Percentiles rank a stretch among this genome's conserved stretches.
Conservation (phyloP, 176 grass and related monocot genomes). For the Ensete glaucum region DNA sequence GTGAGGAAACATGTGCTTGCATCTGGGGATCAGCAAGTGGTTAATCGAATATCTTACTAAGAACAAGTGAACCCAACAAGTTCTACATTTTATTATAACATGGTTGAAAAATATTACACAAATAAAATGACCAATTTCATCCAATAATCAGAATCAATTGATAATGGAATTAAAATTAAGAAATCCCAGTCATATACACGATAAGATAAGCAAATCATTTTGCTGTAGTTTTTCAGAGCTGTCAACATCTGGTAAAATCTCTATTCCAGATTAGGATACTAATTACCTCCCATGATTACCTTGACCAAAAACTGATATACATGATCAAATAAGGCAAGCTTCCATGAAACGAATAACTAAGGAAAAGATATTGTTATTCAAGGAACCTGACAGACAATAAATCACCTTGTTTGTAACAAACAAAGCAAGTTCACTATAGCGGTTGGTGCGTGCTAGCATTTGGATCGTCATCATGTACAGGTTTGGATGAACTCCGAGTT, state of each 20-base stretch:
- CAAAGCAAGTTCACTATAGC: conserved; percentile 58
- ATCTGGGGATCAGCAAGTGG: no score
- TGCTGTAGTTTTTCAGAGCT: neutral
- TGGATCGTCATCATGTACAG: conserved; percentile 57
- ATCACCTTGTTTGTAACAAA: conserved; percentile 84
- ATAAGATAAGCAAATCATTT: no score
- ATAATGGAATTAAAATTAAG: neutral
- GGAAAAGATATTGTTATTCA: neutral
- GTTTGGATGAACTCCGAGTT: conserved; percentile 56
- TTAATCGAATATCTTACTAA: neutral
- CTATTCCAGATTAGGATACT: neutral
- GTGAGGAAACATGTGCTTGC: no score
- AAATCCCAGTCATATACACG: neutral
- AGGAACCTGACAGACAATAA: neutral
- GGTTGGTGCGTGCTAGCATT: conserved; percentile 48
- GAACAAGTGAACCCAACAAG: neutral
- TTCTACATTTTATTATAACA: neutral
- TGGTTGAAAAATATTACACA: neutral
- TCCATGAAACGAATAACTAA: neutral
- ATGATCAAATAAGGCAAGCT: neutral
- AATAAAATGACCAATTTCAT: neutral
- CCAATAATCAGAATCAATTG: neutral
- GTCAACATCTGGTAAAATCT: neutral
- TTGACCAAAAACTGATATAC: neutral
- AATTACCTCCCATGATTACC: neutral